Conservation (phyloP, 1,284 basidiomycete genomes). For the Neonothopanus nambi region DNA sequence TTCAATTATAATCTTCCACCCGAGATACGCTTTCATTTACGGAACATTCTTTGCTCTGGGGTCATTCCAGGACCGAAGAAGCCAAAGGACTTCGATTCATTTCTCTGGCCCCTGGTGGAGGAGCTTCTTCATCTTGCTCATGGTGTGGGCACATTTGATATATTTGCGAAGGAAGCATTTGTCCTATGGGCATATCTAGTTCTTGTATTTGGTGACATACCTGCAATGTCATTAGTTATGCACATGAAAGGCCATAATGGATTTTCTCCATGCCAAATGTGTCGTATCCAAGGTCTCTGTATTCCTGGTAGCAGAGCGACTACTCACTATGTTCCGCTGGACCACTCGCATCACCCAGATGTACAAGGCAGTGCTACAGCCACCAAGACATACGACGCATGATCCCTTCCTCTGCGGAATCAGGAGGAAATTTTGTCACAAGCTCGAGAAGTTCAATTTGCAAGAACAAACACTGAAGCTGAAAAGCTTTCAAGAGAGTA, state of each 20-base stretch:
- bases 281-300: conserved; percentile 19
- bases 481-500: conserved; percentile 5
- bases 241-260: conserved; percentile 20
- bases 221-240: conserved; percentile 31
- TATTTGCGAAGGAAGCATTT: conserved; percentile 21
- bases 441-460: conserved; percentile 7
- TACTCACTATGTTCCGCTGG: conserved; percentile 12
- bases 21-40: conserved; percentile 27
- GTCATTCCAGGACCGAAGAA: conserved; percentile 38
- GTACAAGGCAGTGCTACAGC: neutral
- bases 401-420: neutral
- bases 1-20: conserved; percentile 37
- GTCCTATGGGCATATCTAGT: conserved; percentile 32
- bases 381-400: conserved; percentile 1
- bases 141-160: conserved; percentile 33
- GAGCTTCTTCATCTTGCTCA: conserved; percentile 31
- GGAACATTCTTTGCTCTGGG: conserved; percentile 32
- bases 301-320: neutral
- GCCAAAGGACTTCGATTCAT: conserved; percentile 36
- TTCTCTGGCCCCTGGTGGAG: conserved; percentile 30
- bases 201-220: conserved; percentile 36
- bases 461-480: neutral
- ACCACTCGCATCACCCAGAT: conserved; percentile 11
- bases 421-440: conserved; percentile 4
- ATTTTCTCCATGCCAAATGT: conserved; percentile 11